A percentile compares a stretch with the other conserved stretches of the same genome.
Evolutionary conservation across 176 grass and related monocot genomes (phyloP).

Genomic region (Panicum miliaceum): DNA sequence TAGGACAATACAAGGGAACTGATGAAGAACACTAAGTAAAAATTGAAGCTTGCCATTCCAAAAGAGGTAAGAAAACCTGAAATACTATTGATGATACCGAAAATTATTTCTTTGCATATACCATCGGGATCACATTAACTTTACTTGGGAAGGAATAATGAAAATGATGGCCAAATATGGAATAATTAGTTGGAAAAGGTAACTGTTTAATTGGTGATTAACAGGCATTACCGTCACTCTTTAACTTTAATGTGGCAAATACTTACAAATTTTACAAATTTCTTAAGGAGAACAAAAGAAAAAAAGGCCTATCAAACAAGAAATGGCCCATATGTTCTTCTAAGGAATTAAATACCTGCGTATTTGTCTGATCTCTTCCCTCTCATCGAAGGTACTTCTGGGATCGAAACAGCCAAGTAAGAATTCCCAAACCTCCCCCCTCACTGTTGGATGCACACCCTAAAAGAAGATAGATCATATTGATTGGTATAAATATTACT

Average conservation of each 20-base stretch:
- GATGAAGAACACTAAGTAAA: background rate
- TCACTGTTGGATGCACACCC: conserved; percentile 98
- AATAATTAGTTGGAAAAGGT: background rate
- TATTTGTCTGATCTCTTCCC: conserved; percentile 88
- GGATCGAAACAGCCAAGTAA: conserved; percentile 98
- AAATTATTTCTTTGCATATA: background rate
- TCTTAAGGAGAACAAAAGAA: background rate
- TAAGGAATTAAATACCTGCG: conserved; percentile 69
- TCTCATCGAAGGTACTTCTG: conserved; percentile 86
- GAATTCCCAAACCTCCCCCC: conserved; percentile 97
- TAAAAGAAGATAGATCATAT: conserved; percentile 49
- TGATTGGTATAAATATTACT: background rate
- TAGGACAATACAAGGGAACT: conserved; percentile 23
- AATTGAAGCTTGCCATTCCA: background rate
- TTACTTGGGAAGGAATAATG: background rate
- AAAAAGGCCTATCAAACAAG: conserved; percentile 20
- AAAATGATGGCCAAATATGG: background rate
- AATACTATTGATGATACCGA: background rate
- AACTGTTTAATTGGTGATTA: conserved; percentile 24
- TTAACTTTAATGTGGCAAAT: background rate
- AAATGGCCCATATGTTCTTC: conserved; percentile 7
- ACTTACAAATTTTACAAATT: conserved; percentile 3
- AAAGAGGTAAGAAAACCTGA: conserved; percentile 3
- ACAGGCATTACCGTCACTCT: conserved; percentile 1
- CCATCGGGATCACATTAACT: background rate